Evolutionary conservation across 768 basidiomycete species (phyloP).

Genomic region (Pleurotus giganteus): DNA sequence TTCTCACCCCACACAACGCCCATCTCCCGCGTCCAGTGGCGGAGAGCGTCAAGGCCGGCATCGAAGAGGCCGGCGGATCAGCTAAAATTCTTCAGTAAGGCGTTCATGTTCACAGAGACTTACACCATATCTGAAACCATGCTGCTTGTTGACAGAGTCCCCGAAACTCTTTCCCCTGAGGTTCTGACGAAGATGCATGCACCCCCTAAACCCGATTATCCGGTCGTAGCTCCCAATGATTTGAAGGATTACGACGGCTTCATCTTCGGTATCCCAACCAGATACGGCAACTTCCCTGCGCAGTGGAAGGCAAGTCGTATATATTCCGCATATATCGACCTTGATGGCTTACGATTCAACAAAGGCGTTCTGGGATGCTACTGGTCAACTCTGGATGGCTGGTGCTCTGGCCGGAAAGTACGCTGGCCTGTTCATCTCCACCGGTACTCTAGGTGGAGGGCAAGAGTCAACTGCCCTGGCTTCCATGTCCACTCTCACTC

Average conservation of each 20-base stretch:
- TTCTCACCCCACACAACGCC: background rate
- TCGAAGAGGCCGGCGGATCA: slow-evolving; percentile 46
- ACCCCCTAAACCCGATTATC: slow-evolving; percentile 69
- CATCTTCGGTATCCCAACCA: slow-evolving; percentile 76
- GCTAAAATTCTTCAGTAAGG: slow-evolving; percentile 56
- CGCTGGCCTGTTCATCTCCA: slow-evolving; percentile 72
- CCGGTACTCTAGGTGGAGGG: slow-evolving; percentile 76
- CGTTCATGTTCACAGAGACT: slow-evolving; percentile 21
- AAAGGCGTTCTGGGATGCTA: slow-evolving; percentile 74
- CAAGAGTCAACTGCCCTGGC: slow-evolving; percentile 61
- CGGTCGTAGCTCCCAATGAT: slow-evolving; percentile 52
- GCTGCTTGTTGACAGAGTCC: slow-evolving; percentile 42
- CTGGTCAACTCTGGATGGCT: slow-evolving; percentile 60
- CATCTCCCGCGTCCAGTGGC: slow-evolving; percentile 48
- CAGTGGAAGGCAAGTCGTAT: slow-evolving; percentile 64
- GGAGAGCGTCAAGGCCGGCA: slow-evolving; percentile 46
- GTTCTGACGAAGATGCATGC: slow-evolving; percentile 69
- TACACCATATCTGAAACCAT: background rate
- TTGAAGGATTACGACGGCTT: slow-evolving; percentile 67
- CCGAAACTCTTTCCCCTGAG: slow-evolving; percentile 75
- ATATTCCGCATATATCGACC: background rate
- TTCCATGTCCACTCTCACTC: slow-evolving; percentile 56
- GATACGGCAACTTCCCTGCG: slow-evolving; percentile 77
- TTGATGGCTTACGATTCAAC: background rate
- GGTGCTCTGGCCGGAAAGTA: slow-evolving; percentile 73